Conservation (phyloP, 2,329 filamentous ascomycete genomes). For the Ramularia endophylla region DNA sequence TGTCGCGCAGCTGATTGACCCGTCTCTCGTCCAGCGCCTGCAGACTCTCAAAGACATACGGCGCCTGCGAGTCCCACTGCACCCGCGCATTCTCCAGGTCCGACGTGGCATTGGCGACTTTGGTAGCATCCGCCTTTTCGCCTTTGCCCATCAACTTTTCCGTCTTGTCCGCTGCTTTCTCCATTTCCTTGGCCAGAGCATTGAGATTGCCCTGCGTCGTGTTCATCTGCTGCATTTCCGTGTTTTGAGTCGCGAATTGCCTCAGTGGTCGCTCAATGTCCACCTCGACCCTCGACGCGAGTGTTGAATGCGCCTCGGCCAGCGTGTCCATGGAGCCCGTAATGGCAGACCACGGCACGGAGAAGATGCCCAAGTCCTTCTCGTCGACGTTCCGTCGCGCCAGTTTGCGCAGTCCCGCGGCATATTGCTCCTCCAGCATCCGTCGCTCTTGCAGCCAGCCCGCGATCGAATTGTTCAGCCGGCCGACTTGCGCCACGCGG, state of each 20-base stretch:
- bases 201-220: conserved; percentile 76
- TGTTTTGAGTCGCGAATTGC: conserved; percentile 63
- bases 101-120: conserved; percentile 66
- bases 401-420: conserved; percentile 57
- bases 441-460: conserved; percentile 98
- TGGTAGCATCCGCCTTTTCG: conserved; percentile 66
- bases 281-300: conserved; percentile 75
- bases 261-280: conserved; percentile 84
- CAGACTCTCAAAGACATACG: conserved; percentile 88
- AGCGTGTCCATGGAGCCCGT: conserved; percentile 71
- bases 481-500: conserved; percentile 78
- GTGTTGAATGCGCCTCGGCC: conserved; percentile 74
- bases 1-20: conserved; percentile 82
- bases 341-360: conserved; percentile 84
- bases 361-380: conserved; percentile 85
- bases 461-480: conserved; percentile 83
- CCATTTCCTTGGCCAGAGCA: conserved; percentile 76
- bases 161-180: conserved; percentile 75
- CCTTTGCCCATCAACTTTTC: conserved; percentile 80
- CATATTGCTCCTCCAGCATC: conserved; percentile 85
- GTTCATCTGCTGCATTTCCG: conserved; percentile 72
- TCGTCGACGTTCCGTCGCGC: conserved; percentile 40
- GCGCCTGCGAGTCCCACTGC: conserved; percentile 91
- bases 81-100: conserved; percentile 71
- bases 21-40: conserved; percentile 87